A percentile compares a stretch with the other conserved stretches of the same genome.
Conservation (phyloP, 208 protist species). For the Crithidia expoeki region DNA sequence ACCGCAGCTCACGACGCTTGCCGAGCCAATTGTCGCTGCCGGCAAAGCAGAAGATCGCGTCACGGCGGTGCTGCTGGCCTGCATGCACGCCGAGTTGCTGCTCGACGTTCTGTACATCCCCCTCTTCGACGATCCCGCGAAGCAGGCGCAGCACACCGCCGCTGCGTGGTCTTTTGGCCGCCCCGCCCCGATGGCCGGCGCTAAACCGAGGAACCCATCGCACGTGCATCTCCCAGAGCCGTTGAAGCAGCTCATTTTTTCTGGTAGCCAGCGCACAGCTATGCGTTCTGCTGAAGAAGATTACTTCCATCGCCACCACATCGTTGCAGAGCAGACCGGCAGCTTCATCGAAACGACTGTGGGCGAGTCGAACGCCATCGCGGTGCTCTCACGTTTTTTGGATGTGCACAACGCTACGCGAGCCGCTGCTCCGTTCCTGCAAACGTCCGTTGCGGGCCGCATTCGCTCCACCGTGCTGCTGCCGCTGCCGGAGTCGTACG, state of each 20-base stretch:
- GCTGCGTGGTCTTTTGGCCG: conserved; percentile 82
- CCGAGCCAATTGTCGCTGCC: conserved; percentile 41
- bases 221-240: conserved; percentile 61
- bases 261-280: conserved; percentile 35
- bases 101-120: conserved; percentile 66
- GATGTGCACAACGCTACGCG: conserved; percentile 31
- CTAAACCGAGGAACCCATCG: conserved; percentile 42
- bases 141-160: conserved; percentile 72
- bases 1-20: conserved; percentile 15
- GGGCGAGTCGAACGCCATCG: conserved; percentile 48
- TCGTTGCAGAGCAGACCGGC: conserved; percentile 52
- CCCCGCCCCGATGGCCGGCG: conserved; percentile 64
- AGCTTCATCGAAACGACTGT: conserved; percentile 69
- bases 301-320: conserved; percentile 59
- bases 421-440: conserved; percentile 59
- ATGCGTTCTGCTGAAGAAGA: conserved; percentile 69
- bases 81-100: conserved; percentile 91
- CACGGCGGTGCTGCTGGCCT: conserved; percentile 66
- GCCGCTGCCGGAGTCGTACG: conserved; percentile 64
- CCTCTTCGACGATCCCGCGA: conserved; percentile 61
- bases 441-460: conserved; percentile 44
- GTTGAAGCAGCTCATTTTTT: conserved; percentile 53
- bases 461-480: conserved; percentile 82
- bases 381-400: conserved; percentile 57
- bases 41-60: conserved; percentile 70